phyloP scores from a whole-genome alignment of 441 rosid species.

The Brassica balearica region DNA sequence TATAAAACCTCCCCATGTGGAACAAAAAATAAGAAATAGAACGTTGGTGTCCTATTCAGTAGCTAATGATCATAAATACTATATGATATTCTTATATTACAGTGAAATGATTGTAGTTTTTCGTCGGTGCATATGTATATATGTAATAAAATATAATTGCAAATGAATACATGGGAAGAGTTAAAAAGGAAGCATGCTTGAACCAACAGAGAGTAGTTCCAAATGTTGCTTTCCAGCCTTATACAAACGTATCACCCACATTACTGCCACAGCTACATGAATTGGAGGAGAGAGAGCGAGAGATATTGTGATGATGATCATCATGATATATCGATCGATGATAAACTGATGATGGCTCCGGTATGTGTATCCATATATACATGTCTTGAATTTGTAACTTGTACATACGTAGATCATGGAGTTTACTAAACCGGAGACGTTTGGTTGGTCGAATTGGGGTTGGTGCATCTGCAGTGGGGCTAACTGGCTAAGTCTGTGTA shows the following conservation, averaged over 20 bases:
- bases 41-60: too few relatives aligned
- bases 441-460: conserved; percentile 23
- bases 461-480: conserved; percentile 39
- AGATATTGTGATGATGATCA: background rate
- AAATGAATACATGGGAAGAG: background rate
- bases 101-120: too few relatives aligned
- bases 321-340: too few relatives aligned
- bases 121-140: too few relatives aligned
- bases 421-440: conserved; percentile 39
- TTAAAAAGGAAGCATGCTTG: too few relatives aligned
- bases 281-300: conserved; percentile 12
- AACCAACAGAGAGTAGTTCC: too few relatives aligned
- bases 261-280: conserved; percentile 43
- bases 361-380: conserved; percentile 35
- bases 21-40: too few relatives aligned
- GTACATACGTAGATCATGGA: conserved; percentile 30
- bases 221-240: conserved; percentile 41
- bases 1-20: too few relatives aligned
- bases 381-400: background rate
- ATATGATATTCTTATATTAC: too few relatives aligned
- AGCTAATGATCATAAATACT: too few relatives aligned
- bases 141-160: background rate
- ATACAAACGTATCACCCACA: conserved; percentile 42
- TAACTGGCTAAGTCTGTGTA: conserved; percentile 28
- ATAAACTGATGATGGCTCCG: conserved; percentile 32